Evolutionary conservation across 176 grass and related monocot species (phyloP), one percentile per base, ranked within the genome.

Genomic region (Oryza brachyantha): DNA sequence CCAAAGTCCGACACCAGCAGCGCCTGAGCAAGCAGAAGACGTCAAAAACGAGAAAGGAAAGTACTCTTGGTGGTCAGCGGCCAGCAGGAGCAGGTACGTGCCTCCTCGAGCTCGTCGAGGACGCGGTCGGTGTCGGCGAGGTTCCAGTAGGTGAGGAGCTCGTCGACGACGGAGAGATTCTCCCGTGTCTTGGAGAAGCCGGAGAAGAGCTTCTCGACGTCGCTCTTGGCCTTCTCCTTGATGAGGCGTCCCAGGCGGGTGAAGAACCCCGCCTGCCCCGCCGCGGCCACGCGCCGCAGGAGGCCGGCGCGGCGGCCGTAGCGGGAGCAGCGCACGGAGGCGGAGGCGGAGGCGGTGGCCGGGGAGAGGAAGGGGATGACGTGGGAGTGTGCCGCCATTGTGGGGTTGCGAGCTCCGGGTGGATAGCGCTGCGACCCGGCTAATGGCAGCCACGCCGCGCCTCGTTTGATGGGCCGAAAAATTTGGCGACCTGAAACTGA

Each of bases 131-230:
- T 98, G 67, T 98, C 96, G 21, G 80, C 90, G 68, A 98, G 92
- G 85, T 95, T 98, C 96, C 92, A 98, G 92, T 95, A 98, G 70
- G 93, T 89, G 71, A 98, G 96, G 59, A 98, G 96, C 88, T 98
- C 96, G 74, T 98, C 96, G 42, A 98, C 90, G 26, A 98, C 96
- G 38, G 92, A 89, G 76, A 94, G 90, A 77, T 60, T 98, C 92
- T 98, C 96, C 37, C 96, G 90, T 48, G 96, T 98, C 83, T 98
- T 98, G 50, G 92, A 94, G 76, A 98, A 98, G 42, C 96, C 96
- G 34, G 96, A 98, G 90, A 98, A 98, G 64, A 98, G 62, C 88
- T 93, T 95, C 43, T 98, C 92, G 69, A 98, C 92, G 78, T 98
- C 96, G 87, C 96, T 98, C 80, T 98, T 93, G 76, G 96, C 92